Evolutionary conservation across 139 green algal species (phyloP).

Genomic region (Closterium sp.): DNA sequence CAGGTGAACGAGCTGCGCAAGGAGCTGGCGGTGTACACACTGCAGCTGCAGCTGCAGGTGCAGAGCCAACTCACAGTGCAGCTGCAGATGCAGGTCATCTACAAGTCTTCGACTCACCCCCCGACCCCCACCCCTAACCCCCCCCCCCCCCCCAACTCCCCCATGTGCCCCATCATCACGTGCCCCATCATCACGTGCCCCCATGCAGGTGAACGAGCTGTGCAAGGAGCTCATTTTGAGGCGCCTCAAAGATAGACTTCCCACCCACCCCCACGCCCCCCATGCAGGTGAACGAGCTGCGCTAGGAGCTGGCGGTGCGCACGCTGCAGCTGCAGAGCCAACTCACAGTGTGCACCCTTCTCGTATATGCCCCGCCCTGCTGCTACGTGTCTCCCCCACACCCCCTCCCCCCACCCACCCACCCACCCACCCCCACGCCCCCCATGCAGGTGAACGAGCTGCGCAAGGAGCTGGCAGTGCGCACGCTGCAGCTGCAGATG

Average conservation of each 20-base stretch:
- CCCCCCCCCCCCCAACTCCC: too few species aligned
- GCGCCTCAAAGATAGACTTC: too few species aligned
- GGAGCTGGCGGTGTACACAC: constrained; percentile 64
- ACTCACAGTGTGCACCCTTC: too few species aligned
- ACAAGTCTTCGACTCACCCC: too few species aligned
- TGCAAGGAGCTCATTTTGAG: constrained; percentile 52
- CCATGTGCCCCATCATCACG: too few species aligned
- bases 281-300: constrained; percentile 50
- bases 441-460: constrained; percentile 45
- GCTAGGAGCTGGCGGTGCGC: constrained; percentile 61
- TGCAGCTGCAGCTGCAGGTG: constrained; percentile 87
- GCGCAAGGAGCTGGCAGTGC: constrained; percentile 59
- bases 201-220: too few species aligned
- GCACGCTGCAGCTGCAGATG: constrained; percentile 89
- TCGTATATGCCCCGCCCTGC: too few species aligned
- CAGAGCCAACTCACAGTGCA: constrained; percentile 74
- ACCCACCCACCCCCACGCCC: neutral
- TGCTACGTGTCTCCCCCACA: too few species aligned
- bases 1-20: constrained; percentile 51
- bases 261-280: too few species aligned
- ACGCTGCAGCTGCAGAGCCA: too few species aligned
- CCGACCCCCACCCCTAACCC: too few species aligned
- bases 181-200: neutral
- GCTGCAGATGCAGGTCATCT: constrained; percentile 90
- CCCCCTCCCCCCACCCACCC: too few species aligned